A percentile compares a stretch with the other conserved stretches of the same genome.
Conservation (phyloP, 306 rosid genomes). For the Fragaria ananassa region DNA sequence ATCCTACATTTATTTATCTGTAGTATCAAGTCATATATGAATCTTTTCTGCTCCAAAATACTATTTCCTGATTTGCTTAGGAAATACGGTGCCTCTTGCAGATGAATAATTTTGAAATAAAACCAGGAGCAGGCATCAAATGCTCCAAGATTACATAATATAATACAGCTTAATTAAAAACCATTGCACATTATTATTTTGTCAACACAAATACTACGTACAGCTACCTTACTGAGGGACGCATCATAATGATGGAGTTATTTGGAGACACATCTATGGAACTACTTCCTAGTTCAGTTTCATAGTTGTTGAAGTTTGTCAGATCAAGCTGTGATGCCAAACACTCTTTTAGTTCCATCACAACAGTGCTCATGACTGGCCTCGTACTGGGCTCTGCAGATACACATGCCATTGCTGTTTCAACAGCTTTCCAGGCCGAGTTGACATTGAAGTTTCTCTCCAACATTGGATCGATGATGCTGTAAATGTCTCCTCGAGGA, state of each 20-base stretch:
- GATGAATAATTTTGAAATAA: no score
- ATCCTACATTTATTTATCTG: no score
- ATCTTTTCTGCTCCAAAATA: no score
- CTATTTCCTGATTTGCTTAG: no score
- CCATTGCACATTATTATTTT: not conserved
- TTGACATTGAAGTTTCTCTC: constrained; percentile 12
- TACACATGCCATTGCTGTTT: constrained; percentile 26
- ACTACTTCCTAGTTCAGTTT: not conserved
- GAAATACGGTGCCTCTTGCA: no score
- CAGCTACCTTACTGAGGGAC: not conserved
- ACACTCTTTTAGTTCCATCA: constrained; percentile 21
- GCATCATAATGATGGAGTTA: not conserved
- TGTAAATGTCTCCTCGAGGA: constrained; percentile 14
- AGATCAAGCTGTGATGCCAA: constrained; percentile 16
- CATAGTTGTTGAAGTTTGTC: not conserved
- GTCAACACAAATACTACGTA: not conserved
- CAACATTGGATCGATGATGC: constrained; percentile 23
- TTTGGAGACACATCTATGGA: not conserved
- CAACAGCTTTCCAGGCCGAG: constrained; percentile 35
- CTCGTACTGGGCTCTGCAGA: not conserved
- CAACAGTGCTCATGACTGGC: constrained; percentile 29
- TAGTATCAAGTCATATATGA: no score
- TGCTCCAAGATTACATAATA: no score
- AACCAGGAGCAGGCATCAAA: no score
- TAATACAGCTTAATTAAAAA: no score